Conservation (phyloP, 345 rosid genomes). For the Psidium guajava region DNA sequence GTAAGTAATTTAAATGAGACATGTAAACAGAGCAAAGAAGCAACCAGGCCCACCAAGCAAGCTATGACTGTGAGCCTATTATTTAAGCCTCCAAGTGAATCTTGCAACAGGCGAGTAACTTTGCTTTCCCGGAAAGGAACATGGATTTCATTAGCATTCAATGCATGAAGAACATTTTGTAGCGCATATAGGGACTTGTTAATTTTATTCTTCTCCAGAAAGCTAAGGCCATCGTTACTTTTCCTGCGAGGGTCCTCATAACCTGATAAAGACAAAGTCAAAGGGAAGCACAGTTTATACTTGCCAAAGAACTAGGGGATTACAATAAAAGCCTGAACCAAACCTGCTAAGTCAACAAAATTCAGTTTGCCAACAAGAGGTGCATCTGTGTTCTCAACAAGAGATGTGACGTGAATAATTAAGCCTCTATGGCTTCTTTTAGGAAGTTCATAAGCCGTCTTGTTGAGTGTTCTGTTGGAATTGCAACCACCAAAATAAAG, state of each 20-base stretch:
- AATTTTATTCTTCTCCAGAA: constrained; percentile 32
- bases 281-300: not conserved
- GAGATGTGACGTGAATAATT: constrained; percentile 30
- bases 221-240: constrained; percentile 17
- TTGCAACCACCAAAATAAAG: constrained; percentile 17
- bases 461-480: constrained; percentile 15
- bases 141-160: constrained; percentile 47
- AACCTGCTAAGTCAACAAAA: constrained; percentile 74
- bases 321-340: not conserved
- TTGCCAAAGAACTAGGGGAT: not conserved
- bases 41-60: constrained; percentile 47
- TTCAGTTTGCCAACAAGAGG: constrained; percentile 42
- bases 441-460: constrained; percentile 16
- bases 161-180: constrained; percentile 54
- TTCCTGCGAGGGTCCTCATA: constrained; percentile 52
- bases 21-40: not conserved
- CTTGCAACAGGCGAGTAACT: constrained; percentile 61
- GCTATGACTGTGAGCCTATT: constrained; percentile 36
- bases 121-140: constrained; percentile 79
- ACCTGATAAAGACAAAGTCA: constrained; percentile 24
- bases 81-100: constrained; percentile 45
- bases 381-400: not conserved
- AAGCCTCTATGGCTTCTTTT: constrained; percentile 44
- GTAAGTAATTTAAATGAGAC: not conserved
- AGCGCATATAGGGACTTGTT: constrained; percentile 65